These are phyloP conservation scores for Clitopilus hobsonii DNA, from an alignment of 768 basidiomycete species.

Conservation along the genomic window DNA sequence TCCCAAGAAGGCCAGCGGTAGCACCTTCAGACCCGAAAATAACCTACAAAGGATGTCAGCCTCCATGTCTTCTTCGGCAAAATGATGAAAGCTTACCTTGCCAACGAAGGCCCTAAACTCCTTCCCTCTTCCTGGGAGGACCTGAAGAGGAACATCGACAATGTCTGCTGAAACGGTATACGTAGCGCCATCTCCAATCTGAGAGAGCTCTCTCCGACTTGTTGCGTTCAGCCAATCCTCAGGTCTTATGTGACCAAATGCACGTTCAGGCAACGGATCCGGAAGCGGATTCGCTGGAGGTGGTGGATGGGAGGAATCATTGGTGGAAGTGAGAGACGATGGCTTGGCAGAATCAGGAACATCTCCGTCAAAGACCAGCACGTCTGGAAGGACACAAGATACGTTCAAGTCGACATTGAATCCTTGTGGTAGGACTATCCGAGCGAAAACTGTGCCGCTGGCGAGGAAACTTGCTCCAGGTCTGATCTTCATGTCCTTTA, in stretches of 20 bases:
- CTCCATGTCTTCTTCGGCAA: neutral
- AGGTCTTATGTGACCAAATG: conserved; percentile 74
- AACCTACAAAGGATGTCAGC: conserved; percentile 37
- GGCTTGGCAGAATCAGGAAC: conserved; percentile 30
- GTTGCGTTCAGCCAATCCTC: conserved; percentile 58
- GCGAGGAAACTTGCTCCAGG: conserved; percentile 53
- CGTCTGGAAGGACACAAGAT: conserved; percentile 65
- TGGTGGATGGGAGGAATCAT: conserved; percentile 6
- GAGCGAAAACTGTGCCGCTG: conserved; percentile 64
- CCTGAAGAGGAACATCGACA: conserved; percentile 69
- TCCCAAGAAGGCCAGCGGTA: conserved; percentile 62
- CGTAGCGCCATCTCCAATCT: conserved; percentile 46
- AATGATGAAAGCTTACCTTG: conserved; percentile 45
- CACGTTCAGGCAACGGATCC: conserved; percentile 62
- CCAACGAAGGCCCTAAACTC: conserved; percentile 73
- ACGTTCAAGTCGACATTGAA: conserved; percentile 65
- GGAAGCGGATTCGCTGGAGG: conserved; percentile 45
- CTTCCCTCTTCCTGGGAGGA: conserved; percentile 72
- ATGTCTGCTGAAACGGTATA: conserved; percentile 63
- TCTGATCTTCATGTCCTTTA: conserved; percentile 70
- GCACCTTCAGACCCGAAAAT: conserved; percentile 65
- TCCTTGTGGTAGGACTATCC: conserved; percentile 63
- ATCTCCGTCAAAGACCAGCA: conserved; percentile 73
- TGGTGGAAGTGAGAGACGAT: neutral
- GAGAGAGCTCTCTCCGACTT: conserved; percentile 34